Conservation (phyloP, 2,329 filamentous ascomycete genomes). For the Juglanconis oblonga region DNA sequence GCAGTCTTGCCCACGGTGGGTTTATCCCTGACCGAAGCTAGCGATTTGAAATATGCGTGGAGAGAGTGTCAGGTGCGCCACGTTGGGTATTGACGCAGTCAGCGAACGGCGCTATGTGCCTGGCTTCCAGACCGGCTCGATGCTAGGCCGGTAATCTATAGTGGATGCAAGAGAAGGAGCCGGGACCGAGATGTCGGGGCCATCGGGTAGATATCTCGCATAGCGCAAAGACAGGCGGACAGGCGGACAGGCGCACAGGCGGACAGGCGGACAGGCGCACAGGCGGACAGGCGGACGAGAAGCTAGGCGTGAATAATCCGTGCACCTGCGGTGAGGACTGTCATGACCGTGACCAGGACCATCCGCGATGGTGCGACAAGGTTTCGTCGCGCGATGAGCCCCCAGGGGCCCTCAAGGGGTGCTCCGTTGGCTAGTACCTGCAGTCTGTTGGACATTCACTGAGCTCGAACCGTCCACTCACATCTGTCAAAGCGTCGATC, state of each 20-base stretch:
- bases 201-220: neutral
- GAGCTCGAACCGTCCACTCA: neutral
- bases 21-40: neutral
- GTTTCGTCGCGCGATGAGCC: neutral
- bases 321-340: neutral
- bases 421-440: too few species aligned
- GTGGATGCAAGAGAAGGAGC: neutral
- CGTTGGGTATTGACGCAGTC: neutral
- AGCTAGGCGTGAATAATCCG: neutral
- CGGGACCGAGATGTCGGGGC: neutral
- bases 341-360: neutral
- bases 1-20: neutral
- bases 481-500: neutral
- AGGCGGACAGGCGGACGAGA: neutral
- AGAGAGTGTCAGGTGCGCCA: neutral
- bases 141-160: neutral
- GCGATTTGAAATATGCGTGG: neutral
- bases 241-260: neutral
- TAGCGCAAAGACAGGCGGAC: neutral
- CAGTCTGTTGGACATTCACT: too few species aligned
- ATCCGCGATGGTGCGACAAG: neutral
- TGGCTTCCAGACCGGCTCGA: neutral
- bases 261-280: neutral
- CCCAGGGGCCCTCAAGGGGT: neutral
- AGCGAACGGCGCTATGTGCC: neutral